Evolutionary conservation across 2,329 filamentous ascomycete species (phyloP), one percentile per base, ranked within the genome.

Genomic region (Pseudonectria foliicola): DNA sequence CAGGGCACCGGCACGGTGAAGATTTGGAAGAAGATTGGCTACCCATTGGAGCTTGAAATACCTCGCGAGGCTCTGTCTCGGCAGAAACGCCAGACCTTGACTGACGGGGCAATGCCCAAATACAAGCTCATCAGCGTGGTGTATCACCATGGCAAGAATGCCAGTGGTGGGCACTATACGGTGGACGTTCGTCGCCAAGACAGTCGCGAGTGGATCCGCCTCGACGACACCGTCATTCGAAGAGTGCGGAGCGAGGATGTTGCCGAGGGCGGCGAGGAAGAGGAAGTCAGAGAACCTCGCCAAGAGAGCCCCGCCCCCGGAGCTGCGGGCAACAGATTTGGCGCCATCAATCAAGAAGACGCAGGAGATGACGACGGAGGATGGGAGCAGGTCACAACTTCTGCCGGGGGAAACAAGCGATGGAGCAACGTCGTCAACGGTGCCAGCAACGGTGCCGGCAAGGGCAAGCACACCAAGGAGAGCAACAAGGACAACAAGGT

Each of bases 11-110:
- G 88, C 15, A 94, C 88, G 1, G 83, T 95, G 53, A 98, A 98
- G 70, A 94, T 96, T 45, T 95, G 90, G 86, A 98, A 96, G 68
- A 94, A 90, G 66, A 73, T 98, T 39, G 90, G 88, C 13, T 98
- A 98, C 54, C 92, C 92, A 0, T 68, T 98, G 18, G 89, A 96
- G 53, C 71, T 98, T 33, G 90, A 96, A 57, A 87, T 98, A 43
- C 92, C 92, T 1, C 83, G 82, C 38, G 90, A 96, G 55, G 83
- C 87, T 8, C 83, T 98, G 53, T 82, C 88, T 10, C 78, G 82
- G 21, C 76, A 82, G 52, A 83, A 80, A 57, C 71, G 72, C 29
- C 67, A 85, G 44, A 68, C 73, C 16, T 68, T 76, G 12, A 78
- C 82, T 44, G 80, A 81, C 28, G 58, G 60, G n/a, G 77, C 79